phyloP scores from a whole-genome alignment of 805 yeast species.

The Blastobotrys terrestris region DNA sequence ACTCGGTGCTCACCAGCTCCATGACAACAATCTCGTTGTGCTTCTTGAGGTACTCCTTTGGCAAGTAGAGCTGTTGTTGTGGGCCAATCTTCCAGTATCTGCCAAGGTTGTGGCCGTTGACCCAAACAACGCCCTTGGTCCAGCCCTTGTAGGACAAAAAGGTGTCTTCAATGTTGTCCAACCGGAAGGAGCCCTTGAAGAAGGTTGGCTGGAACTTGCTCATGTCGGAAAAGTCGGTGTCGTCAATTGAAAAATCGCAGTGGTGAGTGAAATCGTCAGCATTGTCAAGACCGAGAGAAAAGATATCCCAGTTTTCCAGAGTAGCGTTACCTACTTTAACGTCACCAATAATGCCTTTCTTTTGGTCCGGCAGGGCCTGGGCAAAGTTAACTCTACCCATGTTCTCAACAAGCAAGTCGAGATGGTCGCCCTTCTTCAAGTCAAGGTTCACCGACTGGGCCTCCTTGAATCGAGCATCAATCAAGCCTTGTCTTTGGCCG shows the following conservation, averaged over 20 bases:
- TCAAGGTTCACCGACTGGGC: not conserved
- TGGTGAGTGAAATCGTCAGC: not conserved
- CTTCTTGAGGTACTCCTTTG: not conserved
- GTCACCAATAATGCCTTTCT: conserved; percentile 5
- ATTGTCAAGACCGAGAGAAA: not conserved
- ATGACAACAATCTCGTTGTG: conserved; percentile 2
- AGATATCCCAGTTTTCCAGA: conserved; percentile 1
- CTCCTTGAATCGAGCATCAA: not conserved
- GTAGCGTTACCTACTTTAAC: not conserved
- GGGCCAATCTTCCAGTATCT: conserved; percentile 5
- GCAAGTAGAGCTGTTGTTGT: conserved; percentile 6
- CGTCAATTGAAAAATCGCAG: not conserved
- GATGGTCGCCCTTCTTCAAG: conserved; percentile 2
- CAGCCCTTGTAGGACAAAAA: conserved; percentile 5
- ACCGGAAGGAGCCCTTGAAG: conserved; percentile 1
- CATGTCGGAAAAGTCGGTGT: not conserved
- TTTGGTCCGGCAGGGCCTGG: not conserved
- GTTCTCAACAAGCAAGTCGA: conserved; percentile 8
- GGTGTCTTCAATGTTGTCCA: not conserved
- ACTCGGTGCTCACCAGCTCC: conserved; percentile 2
- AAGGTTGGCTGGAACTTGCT: not conserved
- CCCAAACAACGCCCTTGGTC: conserved; percentile 4
- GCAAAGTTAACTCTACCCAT: conserved; percentile 7
- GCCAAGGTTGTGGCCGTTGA: conserved; percentile 5
- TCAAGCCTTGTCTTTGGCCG: conserved; percentile 1